Base-by-base conservation (phyloP, 768 basidiomycete species). In the Termitomyces sp. region DNA sequence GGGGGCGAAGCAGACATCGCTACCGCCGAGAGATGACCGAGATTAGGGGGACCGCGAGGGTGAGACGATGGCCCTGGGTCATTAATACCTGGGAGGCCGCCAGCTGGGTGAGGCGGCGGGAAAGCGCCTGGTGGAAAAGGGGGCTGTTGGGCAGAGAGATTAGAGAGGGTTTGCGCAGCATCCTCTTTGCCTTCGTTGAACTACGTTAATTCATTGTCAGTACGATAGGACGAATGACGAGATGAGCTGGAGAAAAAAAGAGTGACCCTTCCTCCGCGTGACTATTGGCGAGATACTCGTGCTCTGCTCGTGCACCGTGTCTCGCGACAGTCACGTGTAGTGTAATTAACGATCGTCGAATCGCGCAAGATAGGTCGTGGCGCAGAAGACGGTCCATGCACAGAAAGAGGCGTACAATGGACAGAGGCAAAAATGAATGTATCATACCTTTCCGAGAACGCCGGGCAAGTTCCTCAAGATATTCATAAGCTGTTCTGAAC, bases 31-130 rank as follows among this genome's bases (percentile, higher is more conserved):
- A 86, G 72, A 56, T 86, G 85, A 13, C 82, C 83, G 1, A 86
- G 74, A 58, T 81, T 82, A 5, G 86, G 87, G 3, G 86, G 86
- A 0, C 86, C 87, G 5, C 83, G 81, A 5, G 85, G 86, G 64
- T 88, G 87, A 0, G 85, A 85, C 4, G 87, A 88, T n/a, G 87
- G 85, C 8, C 87, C 87, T 2, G 86, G 84, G 60, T 89, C 86
- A 38, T 80, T 81, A 50, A 86, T 79, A 20, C 79, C 79, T 18
- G 84, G 78, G 33, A 83, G 67, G 1, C 77, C 80, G 63, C 62
- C 66, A 20, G 66, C 67, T 26, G 71, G 62, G 53, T 67, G 74
- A 5, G 48, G 56, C 18, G 56, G 47, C 55, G 72, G 74, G 14
- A 73, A 71, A 53, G 74, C 75, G 58, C 65, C 69, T 8, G 63